These are phyloP conservation scores for Stagonosporopsis tanaceti DNA, from an alignment of 2,329 filamentous ascomycete species.

Conservation along the genomic window DNA sequence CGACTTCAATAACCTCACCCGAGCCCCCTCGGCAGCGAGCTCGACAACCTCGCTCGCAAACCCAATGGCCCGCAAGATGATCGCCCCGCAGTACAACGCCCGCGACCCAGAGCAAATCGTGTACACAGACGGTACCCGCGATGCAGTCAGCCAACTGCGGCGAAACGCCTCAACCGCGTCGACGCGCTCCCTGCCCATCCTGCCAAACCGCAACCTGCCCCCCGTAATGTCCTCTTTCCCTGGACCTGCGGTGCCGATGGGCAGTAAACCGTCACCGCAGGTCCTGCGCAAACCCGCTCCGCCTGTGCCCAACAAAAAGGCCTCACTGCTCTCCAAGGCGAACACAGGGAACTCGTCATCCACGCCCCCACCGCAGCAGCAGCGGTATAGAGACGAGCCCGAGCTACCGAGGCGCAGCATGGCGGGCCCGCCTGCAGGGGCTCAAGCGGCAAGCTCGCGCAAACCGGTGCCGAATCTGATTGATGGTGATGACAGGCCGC, in stretches of 20 bases:
- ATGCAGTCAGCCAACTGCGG: conserved; percentile 29
- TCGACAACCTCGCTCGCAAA: conserved; percentile 34
- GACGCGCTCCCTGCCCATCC: conserved; percentile 40
- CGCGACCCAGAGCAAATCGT: conserved; percentile 30
- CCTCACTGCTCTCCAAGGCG: conserved; percentile 34
- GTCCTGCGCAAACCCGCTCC: conserved; percentile 46
- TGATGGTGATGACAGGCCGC: conserved; percentile 30
- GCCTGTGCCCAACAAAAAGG: conserved; percentile 46
- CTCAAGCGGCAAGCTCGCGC: conserved; percentile 14
- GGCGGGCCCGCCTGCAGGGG: conserved; percentile 27
- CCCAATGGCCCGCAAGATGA: conserved; percentile 40
- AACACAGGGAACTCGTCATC: conserved; percentile 1
- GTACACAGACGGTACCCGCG: conserved; percentile 32
- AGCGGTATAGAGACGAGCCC: conserved; percentile 30
- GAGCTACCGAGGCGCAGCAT: conserved; percentile 33
- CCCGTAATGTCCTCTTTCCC: conserved; percentile 13
- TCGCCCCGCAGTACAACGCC: conserved; percentile 40
- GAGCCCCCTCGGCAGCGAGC: conserved; percentile 17
- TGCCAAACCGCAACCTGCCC: conserved; percentile 18
- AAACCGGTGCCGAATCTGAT: conserved; percentile 33
- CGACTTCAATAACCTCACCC: conserved; percentile 37
- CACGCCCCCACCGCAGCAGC: conserved; percentile 19
- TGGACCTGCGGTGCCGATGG: conserved; percentile 1
- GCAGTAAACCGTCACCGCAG: conserved; percentile 31
- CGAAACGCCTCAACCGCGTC: conserved; percentile 39